phyloP scores from a whole-genome alignment of 1,284 basidiomycete species.

The Gymnopus androsaceus region DNA sequence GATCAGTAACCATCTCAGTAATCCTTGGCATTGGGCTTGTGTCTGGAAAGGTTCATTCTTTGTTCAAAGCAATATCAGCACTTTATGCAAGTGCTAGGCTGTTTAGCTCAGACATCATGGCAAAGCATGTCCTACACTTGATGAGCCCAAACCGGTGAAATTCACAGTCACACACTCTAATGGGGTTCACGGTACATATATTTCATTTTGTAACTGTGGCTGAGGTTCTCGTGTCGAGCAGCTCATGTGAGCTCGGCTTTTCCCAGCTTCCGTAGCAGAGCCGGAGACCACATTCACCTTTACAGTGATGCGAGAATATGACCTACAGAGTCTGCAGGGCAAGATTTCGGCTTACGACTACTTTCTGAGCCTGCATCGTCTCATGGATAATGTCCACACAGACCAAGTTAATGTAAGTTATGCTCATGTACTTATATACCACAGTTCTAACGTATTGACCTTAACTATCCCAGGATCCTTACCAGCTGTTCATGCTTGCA shows the following conservation, averaged over 20 bases:
- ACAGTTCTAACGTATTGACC: neutral
- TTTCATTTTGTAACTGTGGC: slow-evolving; percentile 2
- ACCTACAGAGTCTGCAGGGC: slow-evolving; percentile 3
- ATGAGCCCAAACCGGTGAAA: neutral
- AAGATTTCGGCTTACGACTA: slow-evolving; percentile 11
- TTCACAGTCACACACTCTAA: slow-evolving; percentile 8
- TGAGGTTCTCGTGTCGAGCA: neutral
- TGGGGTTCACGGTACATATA: slow-evolving; percentile 4
- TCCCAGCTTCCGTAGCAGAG: slow-evolving; percentile 1
- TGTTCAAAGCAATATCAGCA: neutral
- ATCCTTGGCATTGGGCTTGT: slow-evolving; percentile 7
- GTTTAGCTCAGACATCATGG: neutral
- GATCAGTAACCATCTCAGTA: neutral
- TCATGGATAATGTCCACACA: slow-evolving; percentile 10
- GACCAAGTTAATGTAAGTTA: slow-evolving; percentile 17
- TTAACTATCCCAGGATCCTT: slow-evolving; percentile 14
- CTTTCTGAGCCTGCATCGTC: neutral
- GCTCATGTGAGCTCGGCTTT: slow-evolving; percentile 6
- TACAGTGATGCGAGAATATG: slow-evolving; percentile 6
- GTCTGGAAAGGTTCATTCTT: slow-evolving; percentile 9
- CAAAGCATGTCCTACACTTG: neutral
- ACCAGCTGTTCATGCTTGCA: slow-evolving; percentile 25
- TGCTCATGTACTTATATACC: neutral
- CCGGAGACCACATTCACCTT: slow-evolving; percentile 13
- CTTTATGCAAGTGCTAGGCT: neutral